These are phyloP conservation scores for Botrytis squamosa DNA, from an alignment of 2,329 filamentous ascomycete species.

Conservation along the genomic window DNA sequence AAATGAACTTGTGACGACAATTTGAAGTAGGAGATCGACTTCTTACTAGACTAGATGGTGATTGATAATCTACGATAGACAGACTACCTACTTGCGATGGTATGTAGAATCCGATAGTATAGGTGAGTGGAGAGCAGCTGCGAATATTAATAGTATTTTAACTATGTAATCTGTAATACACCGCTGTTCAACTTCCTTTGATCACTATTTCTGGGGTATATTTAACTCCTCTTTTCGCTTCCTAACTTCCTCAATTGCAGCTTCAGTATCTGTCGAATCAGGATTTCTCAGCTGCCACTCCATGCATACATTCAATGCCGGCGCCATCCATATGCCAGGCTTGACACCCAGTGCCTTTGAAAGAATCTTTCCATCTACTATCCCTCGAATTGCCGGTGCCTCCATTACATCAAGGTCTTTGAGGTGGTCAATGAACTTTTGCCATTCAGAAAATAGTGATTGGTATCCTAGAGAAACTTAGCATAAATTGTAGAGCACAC, in stretches of 20 bases:
- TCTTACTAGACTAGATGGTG: not conserved
- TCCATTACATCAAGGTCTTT: slow-evolving; percentile 55
- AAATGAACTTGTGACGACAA: not conserved
- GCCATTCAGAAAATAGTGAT: slow-evolving; percentile 51
- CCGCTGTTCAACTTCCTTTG: not conserved
- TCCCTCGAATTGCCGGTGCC: slow-evolving; percentile 56
- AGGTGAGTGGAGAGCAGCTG: not conserved
- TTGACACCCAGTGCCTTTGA: slow-evolving; percentile 63
- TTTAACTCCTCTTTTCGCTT: slow-evolving; percentile 35
- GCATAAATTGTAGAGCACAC: not conserved
- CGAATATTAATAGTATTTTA: not conserved
- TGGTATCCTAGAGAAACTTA: slow-evolving; percentile 28
- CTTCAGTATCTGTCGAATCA: slow-evolving; percentile 55
- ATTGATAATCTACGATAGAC: not conserved
- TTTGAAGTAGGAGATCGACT: not conserved
- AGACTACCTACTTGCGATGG: not conserved
- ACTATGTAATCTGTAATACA: not conserved
- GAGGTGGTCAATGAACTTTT: slow-evolving; percentile 55
- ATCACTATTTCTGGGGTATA: slow-evolving; percentile 29
- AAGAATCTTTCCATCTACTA: slow-evolving; percentile 75
- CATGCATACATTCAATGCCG: slow-evolving; percentile 75
- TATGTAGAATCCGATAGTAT: not conserved
- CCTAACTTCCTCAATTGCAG: slow-evolving; percentile 60
- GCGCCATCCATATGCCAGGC: slow-evolving; percentile 81
- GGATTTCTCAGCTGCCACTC: slow-evolving; percentile 89